phyloP scores from a whole-genome alignment of 139 green algal species.

The Closterium sp. region DNA sequence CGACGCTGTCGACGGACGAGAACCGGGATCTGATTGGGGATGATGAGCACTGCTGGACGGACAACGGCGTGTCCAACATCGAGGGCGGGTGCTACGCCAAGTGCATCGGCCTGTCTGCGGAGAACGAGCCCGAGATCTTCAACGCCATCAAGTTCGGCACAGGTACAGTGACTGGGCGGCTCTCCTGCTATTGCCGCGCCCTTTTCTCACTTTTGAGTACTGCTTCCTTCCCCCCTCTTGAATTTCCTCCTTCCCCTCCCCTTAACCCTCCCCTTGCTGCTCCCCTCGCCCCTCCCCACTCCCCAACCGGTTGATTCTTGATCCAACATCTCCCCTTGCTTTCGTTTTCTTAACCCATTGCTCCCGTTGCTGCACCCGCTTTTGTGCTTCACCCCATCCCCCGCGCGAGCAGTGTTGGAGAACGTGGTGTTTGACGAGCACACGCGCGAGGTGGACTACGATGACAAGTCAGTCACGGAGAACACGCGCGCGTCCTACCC shows the following conservation, averaged over 20 bases:
- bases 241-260: no score
- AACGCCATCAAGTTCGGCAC: slow-evolving; percentile 68
- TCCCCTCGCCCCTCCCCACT: slow-evolving; percentile 56
- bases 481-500: slow-evolving; percentile 95
- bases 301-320: no score
- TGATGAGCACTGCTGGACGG: slow-evolving; percentile 90
- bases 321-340: not conserved
- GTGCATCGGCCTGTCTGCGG: slow-evolving; percentile 76
- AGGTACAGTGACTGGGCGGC: not conserved
- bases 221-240: not conserved
- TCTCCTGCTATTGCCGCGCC: no score
- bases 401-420: slow-evolving; percentile 83
- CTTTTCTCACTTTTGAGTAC: not conserved
- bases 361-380: no score
- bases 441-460: slow-evolving; percentile 54
- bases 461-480: slow-evolving; percentile 70
- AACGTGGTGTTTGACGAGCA: slow-evolving; percentile 81
- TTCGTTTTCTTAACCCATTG: no score
- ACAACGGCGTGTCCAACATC: slow-evolving; percentile 89
- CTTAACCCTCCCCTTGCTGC: no score
- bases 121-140: slow-evolving; percentile 88
- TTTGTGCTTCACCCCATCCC: no score
- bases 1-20: slow-evolving; percentile 74
- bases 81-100: slow-evolving; percentile 98
- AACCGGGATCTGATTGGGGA: slow-evolving; percentile 82